Base-by-base conservation (phyloP, 345 rosid species). In the Cardamine resedifolia region DNA sequence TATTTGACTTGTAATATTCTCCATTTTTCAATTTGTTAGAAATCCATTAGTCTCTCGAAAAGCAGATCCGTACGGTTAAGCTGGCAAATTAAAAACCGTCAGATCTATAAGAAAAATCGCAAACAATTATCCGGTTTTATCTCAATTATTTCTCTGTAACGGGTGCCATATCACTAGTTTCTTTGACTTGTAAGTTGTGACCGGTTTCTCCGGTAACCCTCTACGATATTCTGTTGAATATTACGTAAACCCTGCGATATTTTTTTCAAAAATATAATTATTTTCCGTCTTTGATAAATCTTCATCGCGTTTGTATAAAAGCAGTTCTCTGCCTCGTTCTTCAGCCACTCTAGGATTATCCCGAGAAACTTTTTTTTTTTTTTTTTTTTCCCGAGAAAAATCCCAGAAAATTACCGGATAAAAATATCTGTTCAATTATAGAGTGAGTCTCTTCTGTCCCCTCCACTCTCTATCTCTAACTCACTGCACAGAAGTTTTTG, bases 401-500 rank as follows among this genome's bases (percentile, higher is more conserved):
- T 70, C 57, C 30, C 14, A 28, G 44, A 5, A 51, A 49, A 11
- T 33, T 24, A 14, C 8, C 5, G 5, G 30, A 45, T 20, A 49
- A 59, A 50, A 62, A 38, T 20, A 47, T 15, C 38, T 31, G 41
- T 41, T 36, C 66, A 31, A 48, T 34, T 5, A 36, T 34, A 38
- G 58, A 69, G 83, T 78, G 81, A 76, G 83, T 82, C 28, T 34
- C 30, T n/a, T n/a, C n/a, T n/a, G n/a, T n/a, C n/a, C n/a, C n/a
- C n/a, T n/a, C n/a, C n/a, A n/a, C n/a, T n/a, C n/a, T n/a, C n/a
- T n/a, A 2, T 41, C 31, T 55, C 9, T 45, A n/a, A n/a, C n/a
- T n/a, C n/a, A n/a, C n/a, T n/a, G n/a, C n/a, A n/a, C n/a, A n/a
- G n/a, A n/a, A n/a, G n/a, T n/a, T n/a, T 39, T 62, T 44, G 23